phyloP scores from a whole-genome alignment of 345 rosid species.

The Cardamine occulta region DNA sequence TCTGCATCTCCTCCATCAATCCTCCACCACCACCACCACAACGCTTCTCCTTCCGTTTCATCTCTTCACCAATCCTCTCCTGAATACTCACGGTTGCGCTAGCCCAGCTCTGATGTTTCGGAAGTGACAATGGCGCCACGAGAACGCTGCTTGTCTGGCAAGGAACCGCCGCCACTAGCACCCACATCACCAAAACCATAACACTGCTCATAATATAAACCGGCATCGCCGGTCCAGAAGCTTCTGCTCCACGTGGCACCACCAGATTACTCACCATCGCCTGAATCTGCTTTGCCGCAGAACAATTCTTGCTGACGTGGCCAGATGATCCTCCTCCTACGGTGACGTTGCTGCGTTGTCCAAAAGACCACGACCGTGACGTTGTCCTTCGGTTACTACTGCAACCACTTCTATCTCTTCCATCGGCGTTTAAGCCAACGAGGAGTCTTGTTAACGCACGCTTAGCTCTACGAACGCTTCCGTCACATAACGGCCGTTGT shows the following conservation, averaged over 20 bases:
- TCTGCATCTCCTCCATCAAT: constrained; percentile 80
- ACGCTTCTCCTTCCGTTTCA: constrained; percentile 93
- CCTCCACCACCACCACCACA: constrained; percentile 60
- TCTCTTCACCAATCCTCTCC: constrained; percentile 85
- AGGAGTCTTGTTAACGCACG: constrained; percentile 63
- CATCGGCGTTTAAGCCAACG: constrained; percentile 53
- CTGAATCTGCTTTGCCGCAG: constrained; percentile 89
- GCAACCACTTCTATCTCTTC: constrained; percentile 52
- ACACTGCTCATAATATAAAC: constrained; percentile 70
- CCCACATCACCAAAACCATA: constrained; percentile 72
- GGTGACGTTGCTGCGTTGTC: constrained; percentile 48
- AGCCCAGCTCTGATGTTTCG: constrained; percentile 79
- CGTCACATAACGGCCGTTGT: constrained; percentile 73
- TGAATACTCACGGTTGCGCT: constrained; percentile 60
- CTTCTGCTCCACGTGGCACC: constrained; percentile 72
- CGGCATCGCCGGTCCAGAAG: constrained; percentile 56
- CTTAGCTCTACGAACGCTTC: constrained; percentile 74
- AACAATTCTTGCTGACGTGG: constrained; percentile 81
- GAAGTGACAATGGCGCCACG: constrained; percentile 65
- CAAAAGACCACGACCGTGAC: constrained; percentile 84
- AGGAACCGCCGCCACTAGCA: constrained; percentile 77
- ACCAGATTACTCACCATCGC: constrained; percentile 65
- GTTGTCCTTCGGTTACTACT: constrained; percentile 49
- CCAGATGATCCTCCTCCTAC: constrained; percentile 53
- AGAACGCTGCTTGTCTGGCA: constrained; percentile 83